Evolutionary conservation across 2,329 filamentous ascomycete species (phyloP), one percentile per base, ranked within the genome.

Genomic region (Fusarium sp.): DNA sequence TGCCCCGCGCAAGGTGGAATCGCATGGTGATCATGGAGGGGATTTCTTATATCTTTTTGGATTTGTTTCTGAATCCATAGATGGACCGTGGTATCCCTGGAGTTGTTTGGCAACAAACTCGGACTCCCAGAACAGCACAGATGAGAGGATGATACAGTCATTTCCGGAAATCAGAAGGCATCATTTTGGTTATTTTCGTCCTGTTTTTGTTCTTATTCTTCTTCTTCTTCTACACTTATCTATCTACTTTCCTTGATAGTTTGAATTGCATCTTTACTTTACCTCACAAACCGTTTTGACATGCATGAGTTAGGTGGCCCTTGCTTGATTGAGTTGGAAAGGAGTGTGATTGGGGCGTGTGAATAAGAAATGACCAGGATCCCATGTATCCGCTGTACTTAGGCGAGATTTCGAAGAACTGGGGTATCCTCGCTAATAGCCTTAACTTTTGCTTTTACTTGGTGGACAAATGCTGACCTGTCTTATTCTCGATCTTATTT

Each of bases 131-230:
- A 73, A 65, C 67, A 66, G 68, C 69, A 77, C 71, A 67, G 69
- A 67, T 70, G 72, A 75, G 72, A 71, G 62, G 64, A 61, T 67
- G 69, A 72, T 58, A 64, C 57, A 63, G 67, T 75, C 74, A 69
- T 77, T 75, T 72, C 60, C 62, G 64, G 64, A 62, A 49, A 28
- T 65, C 60, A 23, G 44, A 32, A n/a, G 38, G 42, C 61, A 25
- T 50, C 38, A 49, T 61, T 61, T 54, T 43, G 33, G 50, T 46
- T 46, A 49, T 57, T 61, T 64, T 60, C 44, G 42, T 54, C 30
- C 18, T 52, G n/a, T 21, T n/a, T 19, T 28, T 37, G 11, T 35
- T 52, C 23, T 53, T n/a, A 1, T 53, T 38, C 19, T n/a, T 49
- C 23, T 54, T 54, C 33, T 67, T 52, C 54, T 69, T 66, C 52